A percentile compares a stretch with the other conserved stretches of the same genome.
phyloP scores from a whole-genome alignment of 2,329 filamentous ascomycete species.

The Cylindrodendrum hubeiense region DNA sequence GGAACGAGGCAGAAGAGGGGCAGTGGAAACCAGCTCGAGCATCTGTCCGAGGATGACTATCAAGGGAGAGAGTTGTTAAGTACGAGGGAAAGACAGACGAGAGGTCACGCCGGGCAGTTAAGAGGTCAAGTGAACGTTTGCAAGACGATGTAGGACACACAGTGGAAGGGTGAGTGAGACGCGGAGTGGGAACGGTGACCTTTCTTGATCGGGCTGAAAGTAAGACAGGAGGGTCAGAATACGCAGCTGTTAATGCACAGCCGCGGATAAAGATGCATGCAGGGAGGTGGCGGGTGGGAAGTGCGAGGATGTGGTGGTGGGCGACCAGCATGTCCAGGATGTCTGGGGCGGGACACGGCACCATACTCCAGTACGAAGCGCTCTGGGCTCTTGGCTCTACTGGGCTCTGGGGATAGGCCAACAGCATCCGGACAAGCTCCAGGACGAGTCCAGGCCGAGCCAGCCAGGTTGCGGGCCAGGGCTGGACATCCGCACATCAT shows the following conservation, averaged over 20 bases:
- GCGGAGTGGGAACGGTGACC: constrained; percentile 36
- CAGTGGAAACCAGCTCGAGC: constrained; percentile 37
- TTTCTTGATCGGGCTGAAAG: constrained; percentile 33
- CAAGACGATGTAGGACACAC: constrained; percentile 26
- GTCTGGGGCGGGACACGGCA: not conserved
- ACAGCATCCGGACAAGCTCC: constrained; percentile 35
- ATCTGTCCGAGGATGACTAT: constrained; percentile 35
- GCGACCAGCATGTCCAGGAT: constrained; percentile 27
- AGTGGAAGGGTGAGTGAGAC: constrained; percentile 36
- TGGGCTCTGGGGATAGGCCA: constrained; percentile 20
- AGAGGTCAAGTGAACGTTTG: constrained; percentile 31
- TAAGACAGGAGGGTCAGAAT: constrained; percentile 45
- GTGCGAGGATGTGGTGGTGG: constrained; percentile 32
- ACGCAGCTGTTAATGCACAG: constrained; percentile 41
- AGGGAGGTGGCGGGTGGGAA: constrained; percentile 35
- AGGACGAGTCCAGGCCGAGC: constrained; percentile 30
- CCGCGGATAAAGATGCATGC: constrained; percentile 43
- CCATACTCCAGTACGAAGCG: not conserved
- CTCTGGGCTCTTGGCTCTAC: not conserved
- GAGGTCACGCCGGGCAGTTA: constrained; percentile 18
- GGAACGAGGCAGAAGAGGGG: constrained; percentile 34
- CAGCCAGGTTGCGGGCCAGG: constrained; percentile 13
- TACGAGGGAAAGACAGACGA: constrained; percentile 1
- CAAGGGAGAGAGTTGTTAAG: constrained; percentile 29
- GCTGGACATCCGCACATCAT: constrained; percentile 40